These are phyloP conservation scores for Erodium maritimum DNA, from an alignment of 345 rosid species.

Conservation along the genomic window DNA sequence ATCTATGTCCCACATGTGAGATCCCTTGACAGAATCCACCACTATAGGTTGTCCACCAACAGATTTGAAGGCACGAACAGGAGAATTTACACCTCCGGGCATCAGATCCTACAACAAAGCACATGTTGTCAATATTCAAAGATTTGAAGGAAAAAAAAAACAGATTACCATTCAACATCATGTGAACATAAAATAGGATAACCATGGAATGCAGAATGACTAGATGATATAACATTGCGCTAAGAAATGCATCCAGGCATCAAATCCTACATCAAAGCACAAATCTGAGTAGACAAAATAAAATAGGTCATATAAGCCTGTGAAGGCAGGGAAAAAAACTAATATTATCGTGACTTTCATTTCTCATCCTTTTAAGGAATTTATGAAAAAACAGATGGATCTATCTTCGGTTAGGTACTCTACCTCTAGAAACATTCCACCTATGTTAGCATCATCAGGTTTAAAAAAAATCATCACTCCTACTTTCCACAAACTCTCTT, in stretches of 20 bases:
- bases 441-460: neutral
- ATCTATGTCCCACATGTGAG: conserved; percentile 88
- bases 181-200: neutral
- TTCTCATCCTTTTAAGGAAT: neutral
- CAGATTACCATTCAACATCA: neutral
- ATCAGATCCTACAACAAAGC: conserved; percentile 49
- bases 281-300: neutral
- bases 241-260: neutral
- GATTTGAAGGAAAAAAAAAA: neutral
- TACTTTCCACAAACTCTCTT: neutral
- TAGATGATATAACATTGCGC: neutral
- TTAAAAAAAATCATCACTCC: neutral
- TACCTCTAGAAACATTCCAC: neutral
- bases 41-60: conserved; percentile 92
- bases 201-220: neutral
- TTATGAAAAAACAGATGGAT: neutral
- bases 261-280: too few species aligned
- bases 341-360: neutral
- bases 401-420: neutral
- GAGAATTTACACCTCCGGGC: conserved; percentile 98
- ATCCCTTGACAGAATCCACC: conserved; percentile 86
- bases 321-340: neutral
- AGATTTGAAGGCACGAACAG: conserved; percentile 92
- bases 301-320: neutral
- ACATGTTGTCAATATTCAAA: conserved; percentile 1